Evolutionary conservation across 208 protist genomes (phyloP).

Genomic region (Tetramitus jugosus): DNA sequence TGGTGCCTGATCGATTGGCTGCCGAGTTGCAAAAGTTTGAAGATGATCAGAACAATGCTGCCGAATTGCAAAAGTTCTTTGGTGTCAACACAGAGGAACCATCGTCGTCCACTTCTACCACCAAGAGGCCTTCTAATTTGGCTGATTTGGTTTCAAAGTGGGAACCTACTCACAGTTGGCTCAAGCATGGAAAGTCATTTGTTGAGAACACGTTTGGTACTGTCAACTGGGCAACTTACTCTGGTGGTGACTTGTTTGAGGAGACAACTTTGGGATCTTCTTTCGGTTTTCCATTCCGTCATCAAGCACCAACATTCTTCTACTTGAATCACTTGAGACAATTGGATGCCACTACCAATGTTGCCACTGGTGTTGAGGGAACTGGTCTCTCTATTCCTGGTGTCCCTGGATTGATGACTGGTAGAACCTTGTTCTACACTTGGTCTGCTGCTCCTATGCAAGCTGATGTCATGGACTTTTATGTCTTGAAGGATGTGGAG

Average conservation of each 20-base stretch:
- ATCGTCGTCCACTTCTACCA: neutral
- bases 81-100: neutral
- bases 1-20: neutral
- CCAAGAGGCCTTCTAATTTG: no score
- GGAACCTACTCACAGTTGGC: no score
- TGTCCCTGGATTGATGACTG: neutral
- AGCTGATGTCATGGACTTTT: slow-evolving; percentile 4
- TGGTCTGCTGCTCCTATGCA: neutral
- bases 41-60: neutral
- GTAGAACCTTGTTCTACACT: neutral
- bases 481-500: neutral
- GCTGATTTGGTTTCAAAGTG: neutral
- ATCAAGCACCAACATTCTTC: neutral
- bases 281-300: neutral
- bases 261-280: neutral
- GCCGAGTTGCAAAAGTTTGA: neutral
- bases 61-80: neutral
- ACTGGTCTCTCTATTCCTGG: neutral
- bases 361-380: neutral
- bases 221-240: neutral
- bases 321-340: neutral
- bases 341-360: neutral
- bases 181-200: no score
- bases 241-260: neutral
- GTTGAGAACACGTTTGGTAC: neutral